A percentile compares a stretch with the other conserved stretches of the same genome.
phyloP scores from a whole-genome alignment of 2,329 filamentous ascomycete genomes.

The Chlorencoelia australis region DNA sequence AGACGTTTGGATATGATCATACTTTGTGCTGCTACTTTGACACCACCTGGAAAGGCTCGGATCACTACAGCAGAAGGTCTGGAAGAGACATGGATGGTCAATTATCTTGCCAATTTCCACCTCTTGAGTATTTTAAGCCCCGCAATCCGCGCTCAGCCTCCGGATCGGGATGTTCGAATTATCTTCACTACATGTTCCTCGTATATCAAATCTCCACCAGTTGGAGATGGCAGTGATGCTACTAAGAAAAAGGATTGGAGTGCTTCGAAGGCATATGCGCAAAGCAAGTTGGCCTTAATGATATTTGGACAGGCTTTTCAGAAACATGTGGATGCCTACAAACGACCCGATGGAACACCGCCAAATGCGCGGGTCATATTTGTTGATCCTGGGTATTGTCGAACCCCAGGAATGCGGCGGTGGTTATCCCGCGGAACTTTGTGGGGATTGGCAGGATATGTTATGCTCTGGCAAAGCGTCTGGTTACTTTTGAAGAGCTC shows the following conservation, averaged over 20 bases:
- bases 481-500: constrained; percentile 87
- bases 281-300: constrained; percentile 71
- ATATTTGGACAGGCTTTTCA: constrained; percentile 85
- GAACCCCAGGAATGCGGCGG: constrained; percentile 78
- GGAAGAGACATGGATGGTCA: constrained; percentile 87
- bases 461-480: constrained; percentile 67
- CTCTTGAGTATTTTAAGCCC: constrained; percentile 84
- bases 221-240: constrained; percentile 39
- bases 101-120: constrained; percentile 94
- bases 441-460: constrained; percentile 67
- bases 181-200: constrained; percentile 79
- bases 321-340: constrained; percentile 78
- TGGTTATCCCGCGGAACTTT: constrained; percentile 82
- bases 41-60: constrained; percentile 52
- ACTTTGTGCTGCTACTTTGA: constrained; percentile 71
- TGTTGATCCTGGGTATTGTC: constrained; percentile 74
- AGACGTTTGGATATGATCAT: constrained; percentile 84
- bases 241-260: constrained; percentile 42
- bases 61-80: constrained; percentile 65
- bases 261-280: constrained; percentile 48
- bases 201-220: constrained; percentile 69
- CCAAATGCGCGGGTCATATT: constrained; percentile 76
- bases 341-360: constrained; percentile 72
- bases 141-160: constrained; percentile 79
- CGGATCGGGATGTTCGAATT: constrained; percentile 86